Evolutionary conservation across 2,329 filamentous ascomycete genomes (phyloP), one percentile per base, ranked within the genome.

Genomic region (Botrytis hyacinthi): DNA sequence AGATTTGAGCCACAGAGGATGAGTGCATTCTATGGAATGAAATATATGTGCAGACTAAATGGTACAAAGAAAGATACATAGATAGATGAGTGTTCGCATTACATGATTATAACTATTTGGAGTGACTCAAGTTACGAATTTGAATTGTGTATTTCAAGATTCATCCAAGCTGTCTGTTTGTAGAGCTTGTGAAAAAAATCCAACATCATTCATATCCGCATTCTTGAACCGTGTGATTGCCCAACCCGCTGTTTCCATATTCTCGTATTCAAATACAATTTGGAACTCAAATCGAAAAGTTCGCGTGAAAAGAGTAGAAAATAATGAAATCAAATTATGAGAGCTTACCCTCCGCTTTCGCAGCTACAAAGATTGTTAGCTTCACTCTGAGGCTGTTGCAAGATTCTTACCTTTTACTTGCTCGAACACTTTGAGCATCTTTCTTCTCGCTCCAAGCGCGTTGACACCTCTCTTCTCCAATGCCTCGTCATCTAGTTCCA

Each of bases 351-450:
- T 93, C 91, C 46, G 89, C 87, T 80, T 91, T 93, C 77, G 92
- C 92, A 81, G 93, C 92, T 90, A 78, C 73, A 69, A 29, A 40
- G 16, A 2, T 8, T 26, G 22, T 85, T 79, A 84, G 82, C 67
- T 62, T 70, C 37, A 29, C 51, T 29, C 51, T 6, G 40, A 35
- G n/a, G 26, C 29, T 51, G 57, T 18, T n/a, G 22, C 10, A 54
- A 26, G 59, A 29, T 60, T 79, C 84, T 76, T 84, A 90, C 89
- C 92, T 84, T 90, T 94, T 80, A 98, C 95, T 85, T 98, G 95
- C 80, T 98, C 96, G 83, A 98, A 98, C 73, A 98, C 96, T 89
- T 99, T 99, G 75, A 99, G 86, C 93, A 99, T 97, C 88, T 99
- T 99, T 82, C 95, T 92, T 78, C 96, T 88, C 29, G 96, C 96